These are phyloP conservation scores for Suhomyces atakaporum DNA, from an alignment of 1,139 yeast genomes.

Conservation along the genomic window DNA sequence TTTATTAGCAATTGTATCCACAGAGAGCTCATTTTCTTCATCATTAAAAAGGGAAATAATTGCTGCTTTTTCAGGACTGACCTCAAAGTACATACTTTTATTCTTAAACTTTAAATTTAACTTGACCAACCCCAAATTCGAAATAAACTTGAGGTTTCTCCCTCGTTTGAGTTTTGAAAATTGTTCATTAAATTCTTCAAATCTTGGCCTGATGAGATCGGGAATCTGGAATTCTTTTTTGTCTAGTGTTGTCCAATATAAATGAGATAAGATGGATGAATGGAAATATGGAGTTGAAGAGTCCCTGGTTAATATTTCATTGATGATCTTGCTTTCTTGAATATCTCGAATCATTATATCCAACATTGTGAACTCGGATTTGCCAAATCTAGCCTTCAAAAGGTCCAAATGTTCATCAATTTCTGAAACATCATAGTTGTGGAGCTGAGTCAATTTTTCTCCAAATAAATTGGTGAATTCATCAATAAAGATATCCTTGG, in stretches of 20 bases:
- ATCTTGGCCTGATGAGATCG: conserved; percentile 29
- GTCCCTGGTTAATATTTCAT: conserved; percentile 25
- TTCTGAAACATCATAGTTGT: conserved; percentile 47
- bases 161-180: conserved; percentile 54
- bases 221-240: conserved; percentile 51
- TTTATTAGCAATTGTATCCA: conserved; percentile 26
- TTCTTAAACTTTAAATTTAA: conserved; percentile 58
- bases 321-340: conserved; percentile 48
- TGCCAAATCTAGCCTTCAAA: conserved; percentile 68
- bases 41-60: conserved; percentile 58
- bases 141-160: conserved; percentile 58
- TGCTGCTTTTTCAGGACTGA: conserved; percentile 71
- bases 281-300: conserved; percentile 19
- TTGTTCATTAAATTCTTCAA: conserved; percentile 44
- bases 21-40: conserved; percentile 26
- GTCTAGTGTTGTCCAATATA: conserved; percentile 50
- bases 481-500: conserved; percentile 69
- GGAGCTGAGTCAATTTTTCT: conserved; percentile 52
- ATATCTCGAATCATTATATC: conserved; percentile 89
- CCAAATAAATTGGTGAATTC: conserved; percentile 74
- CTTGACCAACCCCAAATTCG: conserved; percentile 63
- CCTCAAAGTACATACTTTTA: conserved; percentile 42
- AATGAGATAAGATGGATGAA: conserved; percentile 41
- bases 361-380: conserved; percentile 60
- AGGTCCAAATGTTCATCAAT: conserved; percentile 48